These are phyloP conservation scores for Ophioceras dolichostomum DNA, from an alignment of 2,329 filamentous ascomycete species.

Conservation along the genomic window DNA sequence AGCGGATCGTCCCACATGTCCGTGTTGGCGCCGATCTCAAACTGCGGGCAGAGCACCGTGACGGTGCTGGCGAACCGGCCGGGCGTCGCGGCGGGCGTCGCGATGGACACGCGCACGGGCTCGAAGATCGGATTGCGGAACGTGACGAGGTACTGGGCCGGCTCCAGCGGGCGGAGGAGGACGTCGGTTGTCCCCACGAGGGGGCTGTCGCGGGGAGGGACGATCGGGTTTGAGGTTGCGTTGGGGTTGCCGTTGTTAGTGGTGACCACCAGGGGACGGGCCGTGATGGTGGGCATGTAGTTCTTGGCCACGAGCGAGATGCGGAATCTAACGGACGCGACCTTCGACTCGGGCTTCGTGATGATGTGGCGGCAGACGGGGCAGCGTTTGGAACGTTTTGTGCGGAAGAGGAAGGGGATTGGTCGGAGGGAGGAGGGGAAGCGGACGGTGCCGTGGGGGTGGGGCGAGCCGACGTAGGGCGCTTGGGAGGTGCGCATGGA, in stretches of 20 bases:
- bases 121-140: slow-evolving; percentile 94
- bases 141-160: slow-evolving; percentile 73
- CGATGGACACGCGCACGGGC: slow-evolving; percentile 72
- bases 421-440: slow-evolving; percentile 70
- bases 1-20: slow-evolving; percentile 79
- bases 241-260: slow-evolving; percentile 7
- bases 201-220: slow-evolving; percentile 4
- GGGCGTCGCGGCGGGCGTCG: slow-evolving; percentile 68
- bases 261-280: slow-evolving; percentile 31
- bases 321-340: slow-evolving; percentile 78
- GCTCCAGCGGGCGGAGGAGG: slow-evolving; percentile 44
- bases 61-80: slow-evolving; percentile 68
- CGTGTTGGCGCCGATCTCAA: slow-evolving; percentile 90
- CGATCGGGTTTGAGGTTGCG: too few species aligned
- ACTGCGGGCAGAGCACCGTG: slow-evolving; percentile 87
- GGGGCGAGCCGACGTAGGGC: slow-evolving; percentile 26
- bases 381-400: slow-evolving; percentile 90
- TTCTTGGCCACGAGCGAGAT: slow-evolving; percentile 82
- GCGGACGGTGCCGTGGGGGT: slow-evolving; percentile 32
- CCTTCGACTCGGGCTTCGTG: slow-evolving; percentile 85
- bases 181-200: slow-evolving; percentile 7
- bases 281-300: slow-evolving; percentile 73
- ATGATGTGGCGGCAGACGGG: slow-evolving; percentile 89
- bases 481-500: slow-evolving; percentile 35
- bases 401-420: slow-evolving; percentile 69